Conservation (phyloP, 345 rosid species). For the Aethionema arabicum region DNA sequence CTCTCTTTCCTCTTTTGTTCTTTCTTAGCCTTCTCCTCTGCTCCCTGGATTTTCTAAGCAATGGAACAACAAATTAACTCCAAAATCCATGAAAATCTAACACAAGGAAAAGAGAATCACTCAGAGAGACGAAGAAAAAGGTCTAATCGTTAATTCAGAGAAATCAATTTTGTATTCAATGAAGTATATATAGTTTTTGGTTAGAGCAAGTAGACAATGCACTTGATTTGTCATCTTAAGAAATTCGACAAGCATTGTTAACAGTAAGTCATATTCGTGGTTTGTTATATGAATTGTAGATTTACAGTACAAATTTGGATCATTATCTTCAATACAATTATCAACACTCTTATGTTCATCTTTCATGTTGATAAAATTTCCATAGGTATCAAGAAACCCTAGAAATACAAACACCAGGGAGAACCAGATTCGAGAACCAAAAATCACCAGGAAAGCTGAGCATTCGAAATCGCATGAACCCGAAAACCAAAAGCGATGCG, state of each 20-base stretch:
- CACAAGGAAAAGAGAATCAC: neutral
- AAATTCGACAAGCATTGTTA: neutral
- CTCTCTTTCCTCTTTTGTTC: constrained; percentile 24
- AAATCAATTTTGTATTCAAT: neutral
- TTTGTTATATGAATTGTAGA: neutral
- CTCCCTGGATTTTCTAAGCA: constrained; percentile 21
- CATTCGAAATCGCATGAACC: constrained; percentile 24
- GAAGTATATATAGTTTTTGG: neutral
- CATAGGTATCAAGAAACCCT: neutral
- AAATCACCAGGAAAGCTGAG: constrained; percentile 32
- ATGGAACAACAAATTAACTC: neutral
- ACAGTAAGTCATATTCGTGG: constrained; percentile 4
- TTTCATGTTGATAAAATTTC: neutral
- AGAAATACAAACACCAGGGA: constrained; percentile 19
- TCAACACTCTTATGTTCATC: constrained; percentile 3
- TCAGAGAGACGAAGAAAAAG: too few species aligned
- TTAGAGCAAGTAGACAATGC: neutral
- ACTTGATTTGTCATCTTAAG: constrained; percentile 6
- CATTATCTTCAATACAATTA: constrained; percentile 1
- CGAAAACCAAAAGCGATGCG: constrained; percentile 5
- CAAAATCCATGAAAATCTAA: neutral
- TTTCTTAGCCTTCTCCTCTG: constrained; percentile 33
- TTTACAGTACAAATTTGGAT: neutral
- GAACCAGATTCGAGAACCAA: constrained; percentile 1
- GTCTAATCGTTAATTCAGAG: too few species aligned